Base-by-base conservation (phyloP, 2,329 filamentous ascomycete species). In the Curvularia spicifera region DNA sequence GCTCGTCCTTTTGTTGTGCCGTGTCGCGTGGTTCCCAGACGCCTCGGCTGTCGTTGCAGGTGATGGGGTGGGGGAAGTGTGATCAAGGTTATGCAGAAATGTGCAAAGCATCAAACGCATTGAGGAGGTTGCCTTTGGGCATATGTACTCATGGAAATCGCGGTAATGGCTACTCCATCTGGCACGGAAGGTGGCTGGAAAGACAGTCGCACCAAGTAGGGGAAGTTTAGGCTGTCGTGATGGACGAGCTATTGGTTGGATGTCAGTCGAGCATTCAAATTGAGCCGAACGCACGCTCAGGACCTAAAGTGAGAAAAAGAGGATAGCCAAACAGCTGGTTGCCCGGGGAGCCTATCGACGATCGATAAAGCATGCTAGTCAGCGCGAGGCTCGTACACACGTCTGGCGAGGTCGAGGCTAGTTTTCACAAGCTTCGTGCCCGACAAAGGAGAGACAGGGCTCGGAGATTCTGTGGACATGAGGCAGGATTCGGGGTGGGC, bases 401-500 rank as follows among this genome's bases (percentile, higher is more conserved):
- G 22, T 37, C 7, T 37, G 33, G 46, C 24, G 29, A 49, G 31
- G 31, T 24, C 31, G 20, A 48, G 18, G 24, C 46, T 37, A 48
- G 29, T 53, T 43, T 46, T 44, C 26, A 53, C 35, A 46, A 50
- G 28, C 22, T 44, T 42, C 39, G 44, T 56, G 43, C 33, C 47
- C 49, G 54, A 45, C 18, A 53, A 39, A 57, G 45, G 51, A 56
- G 59, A 28, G 26, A 28, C 52, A 51, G 15, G 47, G 50, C 43
- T 53, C 54, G 51, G 53, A 58, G 42, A 50, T 51, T 45, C 44
- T 47, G 53, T 57, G 57, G 44, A 46, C 45, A 56, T 56, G 51
- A 50, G 50, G 52, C 61, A 58, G 52, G 53, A 54, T 56, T 63
- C 56, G 59, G 54, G 61, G 67, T 68, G 67, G 70, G 65, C 59